A percentile compares a stretch with the other conserved stretches of the same genome.
Conservation (phyloP, 257 asterid species). For the Apocynum venetum region DNA sequence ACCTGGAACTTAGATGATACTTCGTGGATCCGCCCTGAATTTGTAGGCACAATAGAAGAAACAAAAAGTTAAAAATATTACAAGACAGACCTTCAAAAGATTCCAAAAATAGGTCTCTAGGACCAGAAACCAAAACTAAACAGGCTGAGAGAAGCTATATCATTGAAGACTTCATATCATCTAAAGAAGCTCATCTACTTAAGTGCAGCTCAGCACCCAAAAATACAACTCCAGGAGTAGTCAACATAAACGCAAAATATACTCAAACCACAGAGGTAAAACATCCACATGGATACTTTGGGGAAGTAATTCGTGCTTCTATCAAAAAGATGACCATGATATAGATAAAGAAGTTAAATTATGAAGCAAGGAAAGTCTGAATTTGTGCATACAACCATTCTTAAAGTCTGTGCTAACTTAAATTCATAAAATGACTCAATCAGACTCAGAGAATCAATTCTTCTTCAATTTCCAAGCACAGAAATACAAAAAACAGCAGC, state of each 20-base stretch:
- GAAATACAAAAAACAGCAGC: neutral
- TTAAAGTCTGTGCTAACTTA: neutral
- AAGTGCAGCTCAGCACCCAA: neutral
- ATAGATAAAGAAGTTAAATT: neutral
- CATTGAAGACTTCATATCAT: neutral
- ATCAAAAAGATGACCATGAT: neutral
- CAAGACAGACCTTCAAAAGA: neutral
- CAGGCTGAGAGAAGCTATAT: neutral
- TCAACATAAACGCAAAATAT: neutral
- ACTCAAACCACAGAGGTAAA: neutral
- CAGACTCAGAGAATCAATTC: neutral
- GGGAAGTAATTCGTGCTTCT: neutral
- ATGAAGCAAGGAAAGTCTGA: neutral
- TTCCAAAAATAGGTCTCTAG: neutral
- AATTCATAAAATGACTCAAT: neutral
- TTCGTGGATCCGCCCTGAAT: constrained; percentile 95
- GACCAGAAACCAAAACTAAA: neutral
- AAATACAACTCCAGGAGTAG: neutral
- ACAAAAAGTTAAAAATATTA: neutral
- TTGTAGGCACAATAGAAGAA: constrained; percentile 11
- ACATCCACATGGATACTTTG: neutral
- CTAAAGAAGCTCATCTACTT: neutral
- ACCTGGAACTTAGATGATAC: constrained; percentile 83
- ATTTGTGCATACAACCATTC: neutral
- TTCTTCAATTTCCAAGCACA: neutral